These are phyloP conservation scores for Vaccinium darrowii DNA, from an alignment of 148 eudicot genomes.

Conservation along the genomic window DNA sequence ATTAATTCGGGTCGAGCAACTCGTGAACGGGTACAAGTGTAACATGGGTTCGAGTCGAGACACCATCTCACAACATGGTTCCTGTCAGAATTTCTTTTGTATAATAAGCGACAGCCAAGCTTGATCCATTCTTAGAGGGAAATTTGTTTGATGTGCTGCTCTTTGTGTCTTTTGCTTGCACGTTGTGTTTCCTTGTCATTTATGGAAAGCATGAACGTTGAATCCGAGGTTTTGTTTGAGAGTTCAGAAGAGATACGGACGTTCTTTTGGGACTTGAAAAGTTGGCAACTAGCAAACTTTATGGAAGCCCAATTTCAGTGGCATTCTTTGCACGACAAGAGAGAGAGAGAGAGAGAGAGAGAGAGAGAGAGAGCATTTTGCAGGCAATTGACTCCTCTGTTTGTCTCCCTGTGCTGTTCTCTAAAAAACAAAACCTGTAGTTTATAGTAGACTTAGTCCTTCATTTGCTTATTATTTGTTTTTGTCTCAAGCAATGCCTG, in stretches of 20 bases:
- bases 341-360: no score
- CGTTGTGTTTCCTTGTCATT: neutral
- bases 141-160: neutral
- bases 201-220: neutral
- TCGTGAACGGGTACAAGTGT: no score
- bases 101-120: no score
- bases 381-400: neutral
- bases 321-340: neutral
- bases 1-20: no score
- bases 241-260: neutral
- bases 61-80: neutral
- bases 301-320: neutral
- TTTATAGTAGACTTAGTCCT: no score
- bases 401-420: neutral
- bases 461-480: neutral
- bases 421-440: no score
- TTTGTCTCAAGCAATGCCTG: neutral
- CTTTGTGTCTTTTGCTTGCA: neutral
- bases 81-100: neutral
- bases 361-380: neutral
- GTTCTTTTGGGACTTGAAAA: neutral
- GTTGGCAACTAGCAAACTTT: neutral
- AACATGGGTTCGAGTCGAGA: no score
- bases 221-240: conserved; percentile 11
- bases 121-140: no score